Base-by-base conservation (phyloP, 1,284 basidiomycete species). In the Rhizoctonia solani region DNA sequence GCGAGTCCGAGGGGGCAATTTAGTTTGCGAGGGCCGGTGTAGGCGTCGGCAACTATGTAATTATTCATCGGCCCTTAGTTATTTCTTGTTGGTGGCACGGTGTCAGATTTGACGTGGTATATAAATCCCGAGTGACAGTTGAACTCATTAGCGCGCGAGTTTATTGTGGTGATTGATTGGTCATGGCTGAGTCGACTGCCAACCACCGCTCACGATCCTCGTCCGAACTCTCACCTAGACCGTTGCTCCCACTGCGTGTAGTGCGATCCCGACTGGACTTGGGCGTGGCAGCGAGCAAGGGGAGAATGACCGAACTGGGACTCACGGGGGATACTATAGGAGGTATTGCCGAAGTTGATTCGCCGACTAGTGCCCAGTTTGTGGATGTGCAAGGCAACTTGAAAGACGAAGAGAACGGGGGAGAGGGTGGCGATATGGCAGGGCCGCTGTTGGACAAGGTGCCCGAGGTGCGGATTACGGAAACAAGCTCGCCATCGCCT, bases 401-500 rank as follows among this genome's bases (percentile, higher is more conserved):
- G 13, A 47, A 21, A 21, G 21, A 32, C 42, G 42, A 34, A 16
- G 37, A 8, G 14, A 19, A 30, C 13, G 44, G 19, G 11, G 37
- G 27, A 32, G 54, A 58, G 54, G 41, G 25, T 8, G 44, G 44
- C 23, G 56, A 59, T 30, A 44, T 29, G 9, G 39, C n/a, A n/a
- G n/a, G n/a, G n/a, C n/a, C n/a, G n/a, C n/a, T 59, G 56, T 25
- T 44, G 29, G 42, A 46, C 29, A 19, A 27, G 3, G 44, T 59
- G 16, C 56, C 56, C 23, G 29, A 23, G 23, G 56, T 59, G 30
- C 56, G 56, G 14, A 49, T 59, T 19, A 59, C 56, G 14, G 56
- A 59, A 19, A 39, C n/a, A n/a, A n/a, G n/a, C 54, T 42, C 54
- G 37, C 4, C 56, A 9, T 47, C 56, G 14, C 56, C 56, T 11